These are phyloP conservation scores for Dryadomyces quercus-mongolicae DNA, from an alignment of 2,329 filamentous ascomycete species.

Conservation along the genomic window DNA sequence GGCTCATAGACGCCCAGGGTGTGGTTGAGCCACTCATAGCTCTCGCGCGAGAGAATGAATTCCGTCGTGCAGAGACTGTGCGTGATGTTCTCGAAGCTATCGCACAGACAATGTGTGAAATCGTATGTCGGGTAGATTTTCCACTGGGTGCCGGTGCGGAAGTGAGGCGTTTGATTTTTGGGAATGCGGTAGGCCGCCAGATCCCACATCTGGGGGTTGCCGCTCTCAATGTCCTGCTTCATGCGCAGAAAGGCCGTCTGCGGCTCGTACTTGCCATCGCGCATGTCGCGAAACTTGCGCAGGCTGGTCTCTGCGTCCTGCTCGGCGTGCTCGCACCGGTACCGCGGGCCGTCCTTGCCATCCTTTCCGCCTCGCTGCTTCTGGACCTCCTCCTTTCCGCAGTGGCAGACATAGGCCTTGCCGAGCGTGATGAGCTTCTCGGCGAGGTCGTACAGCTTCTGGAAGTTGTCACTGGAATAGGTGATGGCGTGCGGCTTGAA, in stretches of 20 bases:
- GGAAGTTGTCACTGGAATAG: constrained; percentile 83
- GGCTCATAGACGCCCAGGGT: constrained; percentile 73
- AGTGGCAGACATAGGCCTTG: constrained; percentile 78
- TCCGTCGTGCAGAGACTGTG: constrained; percentile 91
- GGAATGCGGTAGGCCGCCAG: constrained; percentile 80
- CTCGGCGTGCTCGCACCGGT: constrained; percentile 68
- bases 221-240: constrained; percentile 76
- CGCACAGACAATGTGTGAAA: constrained; percentile 80
- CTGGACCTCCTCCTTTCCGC: constrained; percentile 71
- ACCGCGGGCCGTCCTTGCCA: constrained; percentile 54
- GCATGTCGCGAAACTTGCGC: constrained; percentile 77
- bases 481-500: constrained; percentile 73
- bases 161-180: constrained; percentile 55
- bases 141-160: constrained; percentile 73
- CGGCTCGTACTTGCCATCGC: constrained; percentile 79
- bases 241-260: constrained; percentile 78
- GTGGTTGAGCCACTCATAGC: constrained; percentile 83
- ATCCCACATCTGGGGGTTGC: constrained; percentile 73
- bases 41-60: constrained; percentile 66
- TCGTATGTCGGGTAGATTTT: constrained; percentile 94
- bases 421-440: constrained; percentile 68
- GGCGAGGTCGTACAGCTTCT: constrained; percentile 75
- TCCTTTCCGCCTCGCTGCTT: constrained; percentile 71
- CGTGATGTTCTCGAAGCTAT: constrained; percentile 84
- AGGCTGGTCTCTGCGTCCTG: constrained; percentile 62